These are phyloP conservation scores for Citeromyces siamensis DNA, from an alignment of 1,139 yeast species.

Conservation along the genomic window DNA sequence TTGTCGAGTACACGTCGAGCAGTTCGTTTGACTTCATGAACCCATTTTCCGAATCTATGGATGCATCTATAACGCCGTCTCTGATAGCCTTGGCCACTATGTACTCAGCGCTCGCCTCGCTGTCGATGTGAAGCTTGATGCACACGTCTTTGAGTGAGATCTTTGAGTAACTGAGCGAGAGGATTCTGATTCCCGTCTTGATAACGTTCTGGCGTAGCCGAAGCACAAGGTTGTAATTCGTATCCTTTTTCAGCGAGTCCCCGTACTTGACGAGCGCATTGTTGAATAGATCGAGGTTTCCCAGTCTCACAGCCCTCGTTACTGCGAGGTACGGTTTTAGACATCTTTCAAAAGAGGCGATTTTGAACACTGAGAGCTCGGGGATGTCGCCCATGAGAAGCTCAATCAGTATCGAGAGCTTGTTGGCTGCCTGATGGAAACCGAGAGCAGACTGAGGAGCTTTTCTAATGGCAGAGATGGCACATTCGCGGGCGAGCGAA, in stretches of 20 bases:
- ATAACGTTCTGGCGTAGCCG: slow-evolving; percentile 94
- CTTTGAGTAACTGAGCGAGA: slow-evolving; percentile 82
- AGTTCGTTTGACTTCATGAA: slow-evolving; percentile 86
- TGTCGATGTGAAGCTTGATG: slow-evolving; percentile 80
- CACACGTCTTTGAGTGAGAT: slow-evolving; percentile 88
- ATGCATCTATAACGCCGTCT: slow-evolving; percentile 96
- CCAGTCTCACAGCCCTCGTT: slow-evolving; percentile 85
- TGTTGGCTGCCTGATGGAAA: slow-evolving; percentile 82
- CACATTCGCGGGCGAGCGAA: slow-evolving; percentile 81
- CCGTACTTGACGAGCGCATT: slow-evolving; percentile 61
- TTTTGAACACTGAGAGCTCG: slow-evolving; percentile 73
- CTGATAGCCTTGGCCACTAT: slow-evolving; percentile 94
- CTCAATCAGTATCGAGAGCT: slow-evolving; percentile 80
- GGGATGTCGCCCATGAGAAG: slow-evolving; percentile 96
- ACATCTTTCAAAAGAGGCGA: slow-evolving; percentile 40
- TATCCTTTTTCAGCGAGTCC: slow-evolving; percentile 55
- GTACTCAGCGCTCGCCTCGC: slow-evolving; percentile 94
- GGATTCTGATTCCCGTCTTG: slow-evolving; percentile 93
- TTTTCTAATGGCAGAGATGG: slow-evolving; percentile 87
- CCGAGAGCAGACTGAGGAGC: slow-evolving; percentile 96
- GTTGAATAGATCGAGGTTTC: slow-evolving; percentile 77
- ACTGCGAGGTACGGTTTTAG: slow-evolving; percentile 78
- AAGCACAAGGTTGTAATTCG: slow-evolving; percentile 72
- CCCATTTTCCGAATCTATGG: slow-evolving; percentile 83
- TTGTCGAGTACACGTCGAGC: slow-evolving; percentile 77